These are phyloP conservation scores for Peribolospora baueri DNA, from an alignment of 768 basidiomycete genomes.

Conservation along the genomic window DNA sequence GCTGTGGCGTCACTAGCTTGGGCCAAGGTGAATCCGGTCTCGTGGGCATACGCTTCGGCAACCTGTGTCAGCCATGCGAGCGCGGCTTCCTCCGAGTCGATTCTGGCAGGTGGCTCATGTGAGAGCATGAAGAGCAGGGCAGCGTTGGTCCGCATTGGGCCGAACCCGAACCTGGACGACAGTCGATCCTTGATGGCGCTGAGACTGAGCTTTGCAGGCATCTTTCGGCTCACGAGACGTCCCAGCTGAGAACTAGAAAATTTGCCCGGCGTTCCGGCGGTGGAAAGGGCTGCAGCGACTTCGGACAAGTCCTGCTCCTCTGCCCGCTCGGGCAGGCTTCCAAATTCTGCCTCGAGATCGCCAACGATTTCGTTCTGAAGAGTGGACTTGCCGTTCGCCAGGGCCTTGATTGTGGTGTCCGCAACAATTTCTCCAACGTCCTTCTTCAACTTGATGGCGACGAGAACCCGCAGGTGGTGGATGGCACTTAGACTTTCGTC, in stretches of 20 bases:
- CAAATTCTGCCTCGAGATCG: constrained; percentile 83
- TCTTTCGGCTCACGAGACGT: constrained; percentile 77
- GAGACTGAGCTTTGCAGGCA: constrained; percentile 95
- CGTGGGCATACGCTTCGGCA: constrained; percentile 61
- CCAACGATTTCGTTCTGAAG: constrained; percentile 96
- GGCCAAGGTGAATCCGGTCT: constrained; percentile 65
- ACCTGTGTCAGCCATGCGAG: constrained; percentile 80
- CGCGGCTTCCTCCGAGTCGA: constrained; percentile 70
- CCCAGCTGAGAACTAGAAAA: constrained; percentile 75
- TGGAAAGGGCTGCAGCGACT: constrained; percentile 56
- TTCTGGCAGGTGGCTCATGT: constrained; percentile 78
- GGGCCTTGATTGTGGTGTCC: constrained; percentile 87
- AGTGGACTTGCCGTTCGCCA: constrained; percentile 94
- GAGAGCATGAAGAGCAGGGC: constrained; percentile 77
- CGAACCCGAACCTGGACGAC: constrained; percentile 81
- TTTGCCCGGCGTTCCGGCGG: constrained; percentile 64
- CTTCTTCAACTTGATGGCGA: constrained; percentile 98
- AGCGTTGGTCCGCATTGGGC: constrained; percentile 62
- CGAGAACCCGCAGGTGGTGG: constrained; percentile 63
- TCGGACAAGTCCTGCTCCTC: constrained; percentile 93
- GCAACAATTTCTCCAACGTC: constrained; percentile 63
- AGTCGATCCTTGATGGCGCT: constrained; percentile 73
- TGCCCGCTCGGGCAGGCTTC: constrained; percentile 87
- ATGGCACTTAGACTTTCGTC: constrained; percentile 76
- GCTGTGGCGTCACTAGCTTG: constrained; percentile 36